Evolutionary conservation across 495 filamentous ascomycete species (phyloP), one percentile per base, ranked within the genome.

Genomic region (Polyplosphaeria fusca): DNA sequence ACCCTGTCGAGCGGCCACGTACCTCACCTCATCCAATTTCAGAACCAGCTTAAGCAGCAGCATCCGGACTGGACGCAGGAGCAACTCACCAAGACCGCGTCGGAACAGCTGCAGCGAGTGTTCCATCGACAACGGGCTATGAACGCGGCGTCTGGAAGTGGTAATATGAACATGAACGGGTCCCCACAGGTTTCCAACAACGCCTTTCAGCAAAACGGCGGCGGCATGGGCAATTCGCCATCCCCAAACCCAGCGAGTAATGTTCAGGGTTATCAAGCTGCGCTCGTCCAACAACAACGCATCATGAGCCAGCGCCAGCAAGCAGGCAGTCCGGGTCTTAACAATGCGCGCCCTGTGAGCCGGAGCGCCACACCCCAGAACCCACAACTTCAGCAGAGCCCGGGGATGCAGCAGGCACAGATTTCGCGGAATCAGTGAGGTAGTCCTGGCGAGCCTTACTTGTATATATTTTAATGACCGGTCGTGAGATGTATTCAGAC

Each of bases 1-100:
- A 56, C 58, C 13, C 54, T 72, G 7, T 70, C 68, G 16, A 68
- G 60, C 16, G 71, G 71, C 14, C 68, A 70, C 41, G 56, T 69
- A 11, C 71, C 71, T 18, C 54, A 56, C 2, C 56, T 71, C 30
- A 63, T 66, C 25, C 47, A 64, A 16, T 55, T 71, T 38, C 58
- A 63, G 38, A 52, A 64, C 4, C 52, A 60, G n/a, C 42, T 74
- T 2, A 59, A 65, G 20, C n/a, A 22, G 3, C 64, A 68, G 50
- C 42, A 72, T 50, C 71, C 71, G 13, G 53, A 69, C 1, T 55
- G 65, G 55, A 41, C 66, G 0, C 60, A 54, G 2, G 69, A 74
- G 9, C 63, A 70, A 24, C 19, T 71, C 37, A 52, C 47, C 13
- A 59, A 55, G 14, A 20, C 44, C 2, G 69, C 70, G 9, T 66